Evolutionary conservation across 352 stramenopile genomes (phyloP), one percentile per base, ranked within the genome.

Genomic region (Globisporangium abappressorium): DNA sequence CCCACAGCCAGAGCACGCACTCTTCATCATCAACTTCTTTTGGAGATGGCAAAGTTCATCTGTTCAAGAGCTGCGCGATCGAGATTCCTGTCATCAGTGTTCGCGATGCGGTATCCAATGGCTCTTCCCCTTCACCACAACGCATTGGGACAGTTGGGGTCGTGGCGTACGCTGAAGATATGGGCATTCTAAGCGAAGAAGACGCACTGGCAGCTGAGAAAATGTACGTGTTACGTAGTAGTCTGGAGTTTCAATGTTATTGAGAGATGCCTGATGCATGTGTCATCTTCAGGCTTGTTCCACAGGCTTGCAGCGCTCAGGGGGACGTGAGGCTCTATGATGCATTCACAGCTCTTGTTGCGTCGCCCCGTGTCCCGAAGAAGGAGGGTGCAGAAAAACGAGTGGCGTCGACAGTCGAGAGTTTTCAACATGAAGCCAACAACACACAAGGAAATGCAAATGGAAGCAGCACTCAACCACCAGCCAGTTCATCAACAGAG

Each of bases 61-160:
- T 57, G 8, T 72, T 79, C 65, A 84, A 85, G 64, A 82, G 74
- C 57, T 93, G 84, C 60, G 81, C 76, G 18, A 84, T 93, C 18
- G 84, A 78, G n/a, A 70, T 92, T 7, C 82, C 81, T 1, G 69
- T 93, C 12, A 69, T 86, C 54, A 64, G 47, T 38, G n/a, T 20
- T 6, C 38, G 18, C 56, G 8, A 53, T 47, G 34, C 14, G 28
- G 14, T 30, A 1, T 1, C 24, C 5, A 41, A 57, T 20, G 7
- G 11, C 4, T 22, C 28, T 6, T 65, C 56, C 9, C 6, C 26
- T 6, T 65, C 56, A 14, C 6, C 26, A 24, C 65, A 66, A n/a
- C 53, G 62, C 55, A 51, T 81, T 20, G 77, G 77, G 34, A 74
- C 62, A 30, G 59, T 79, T 24, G 61, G 65, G n/a, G 66, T 84